Conservation (phyloP, 306 rosid genomes). For the Vigna nakashimae region DNA sequence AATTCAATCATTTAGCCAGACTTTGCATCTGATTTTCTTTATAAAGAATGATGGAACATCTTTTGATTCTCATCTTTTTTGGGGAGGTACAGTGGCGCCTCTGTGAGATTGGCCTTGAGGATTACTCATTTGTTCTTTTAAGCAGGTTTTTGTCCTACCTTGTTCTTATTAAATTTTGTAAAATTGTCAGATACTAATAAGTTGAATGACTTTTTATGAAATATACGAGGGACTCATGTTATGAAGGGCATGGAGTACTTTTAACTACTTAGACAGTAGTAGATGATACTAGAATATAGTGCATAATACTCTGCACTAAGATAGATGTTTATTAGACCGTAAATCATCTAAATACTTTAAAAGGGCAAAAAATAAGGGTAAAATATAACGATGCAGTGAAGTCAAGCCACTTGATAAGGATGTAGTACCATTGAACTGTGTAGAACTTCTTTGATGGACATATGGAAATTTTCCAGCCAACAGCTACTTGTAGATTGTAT, state of each 20-base stretch:
- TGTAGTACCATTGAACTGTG: constrained; percentile 30
- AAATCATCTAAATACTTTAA: constrained; percentile 12
- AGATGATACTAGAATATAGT: constrained; percentile 25
- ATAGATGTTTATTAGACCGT: constrained; percentile 29
- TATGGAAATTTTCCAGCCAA: constrained; percentile 32
- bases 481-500: constrained; percentile 24
- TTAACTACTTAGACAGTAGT: constrained; percentile 28
- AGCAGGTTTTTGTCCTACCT: constrained; percentile 71
- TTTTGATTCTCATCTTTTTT: constrained; percentile 43
- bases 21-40: constrained; percentile 36
- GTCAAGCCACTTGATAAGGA: constrained; percentile 21
- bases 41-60: constrained; percentile 37
- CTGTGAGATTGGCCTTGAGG: constrained; percentile 98
- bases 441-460: constrained; percentile 32
- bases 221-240: constrained; percentile 30
- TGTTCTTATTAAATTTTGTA: constrained; percentile 37
- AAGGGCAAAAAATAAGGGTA: neutral
- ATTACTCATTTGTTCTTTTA: constrained; percentile 89
- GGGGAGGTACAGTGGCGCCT: constrained; percentile 85
- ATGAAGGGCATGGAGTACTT: constrained; percentile 36
- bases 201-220: constrained; percentile 28
- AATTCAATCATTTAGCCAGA: constrained; percentile 31
- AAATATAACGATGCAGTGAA: constrained; percentile 10
- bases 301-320: constrained; percentile 24
- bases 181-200: constrained; percentile 28